Conservation (phyloP, 192 early-diverging fungal genomes). For the Gaertneriomyces sp. region DNA sequence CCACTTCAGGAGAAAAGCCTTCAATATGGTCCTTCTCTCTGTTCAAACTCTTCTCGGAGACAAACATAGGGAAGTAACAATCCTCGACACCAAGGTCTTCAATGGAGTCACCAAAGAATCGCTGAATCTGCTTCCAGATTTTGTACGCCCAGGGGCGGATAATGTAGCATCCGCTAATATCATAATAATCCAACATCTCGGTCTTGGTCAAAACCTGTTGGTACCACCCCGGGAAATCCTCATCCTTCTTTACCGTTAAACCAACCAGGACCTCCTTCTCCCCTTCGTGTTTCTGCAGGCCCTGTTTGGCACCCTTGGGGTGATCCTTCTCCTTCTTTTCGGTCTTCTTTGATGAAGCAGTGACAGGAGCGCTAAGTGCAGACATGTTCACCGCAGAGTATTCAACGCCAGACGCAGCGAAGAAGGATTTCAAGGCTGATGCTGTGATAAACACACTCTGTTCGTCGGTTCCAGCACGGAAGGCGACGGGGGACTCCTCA, state of each 20-base stretch:
- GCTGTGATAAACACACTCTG: slow-evolving; percentile 59
- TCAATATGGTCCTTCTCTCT: slow-evolving; percentile 99
- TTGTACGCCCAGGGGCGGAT: slow-evolving; percentile 92
- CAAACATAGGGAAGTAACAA: slow-evolving; percentile 99
- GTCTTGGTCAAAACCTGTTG: slow-evolving; percentile 78
- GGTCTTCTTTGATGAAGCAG: slow-evolving; percentile 34
- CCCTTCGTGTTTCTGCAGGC: slow-evolving; percentile 6
- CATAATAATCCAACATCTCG: slow-evolving; percentile 99
- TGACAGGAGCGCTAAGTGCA: slow-evolving; percentile 41
- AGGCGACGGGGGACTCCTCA: slow-evolving; percentile 48
- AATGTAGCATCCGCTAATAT: slow-evolving; percentile 98
- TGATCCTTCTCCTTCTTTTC: slow-evolving; percentile 27
- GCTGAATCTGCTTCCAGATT: slow-evolving; percentile 96
- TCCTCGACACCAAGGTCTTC: slow-evolving; percentile 91
- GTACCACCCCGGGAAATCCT: slow-evolving; percentile 92
- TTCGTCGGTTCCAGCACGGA: slow-evolving; percentile 62
- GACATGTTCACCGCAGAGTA: slow-evolving; percentile 51
- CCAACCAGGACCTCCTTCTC: slow-evolving; percentile 48
- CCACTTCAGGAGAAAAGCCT: slow-evolving; percentile 99
- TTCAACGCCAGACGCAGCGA: slow-evolving; percentile 51
- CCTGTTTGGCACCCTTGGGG: slow-evolving; percentile 16
- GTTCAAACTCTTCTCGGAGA: slow-evolving; percentile 79
- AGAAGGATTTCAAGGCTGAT: slow-evolving; percentile 51
- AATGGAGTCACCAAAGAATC: slow-evolving; percentile 91
- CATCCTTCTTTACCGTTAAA: slow-evolving; percentile 81